These are phyloP conservation scores for Perkinsela sp. DNA, from an alignment of 208 protist species.

Conservation along the genomic window DNA sequence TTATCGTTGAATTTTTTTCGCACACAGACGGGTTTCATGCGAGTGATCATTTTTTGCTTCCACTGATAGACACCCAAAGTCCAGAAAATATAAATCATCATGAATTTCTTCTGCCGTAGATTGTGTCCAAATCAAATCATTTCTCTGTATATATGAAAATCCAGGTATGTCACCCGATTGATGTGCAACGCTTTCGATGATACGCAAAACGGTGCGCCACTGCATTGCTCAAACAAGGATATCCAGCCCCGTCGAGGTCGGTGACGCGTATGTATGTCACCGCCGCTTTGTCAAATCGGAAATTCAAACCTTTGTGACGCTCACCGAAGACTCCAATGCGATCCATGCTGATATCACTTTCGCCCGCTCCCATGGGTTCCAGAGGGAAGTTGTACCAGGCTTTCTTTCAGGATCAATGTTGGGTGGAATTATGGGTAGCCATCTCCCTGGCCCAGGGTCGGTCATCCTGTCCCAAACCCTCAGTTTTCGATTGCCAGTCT, in stretches of 20 bases:
- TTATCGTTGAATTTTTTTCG: too few relatives aligned
- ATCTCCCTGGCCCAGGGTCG: conserved; percentile 3
- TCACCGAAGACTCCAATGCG: conserved; percentile 2
- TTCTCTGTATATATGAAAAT: too few relatives aligned
- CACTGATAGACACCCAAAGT: too few relatives aligned
- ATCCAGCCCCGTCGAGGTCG: not conserved
- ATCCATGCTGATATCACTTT: not conserved
- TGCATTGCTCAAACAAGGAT: too few relatives aligned
- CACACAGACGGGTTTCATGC: too few relatives aligned
- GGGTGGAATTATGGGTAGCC: conserved; percentile 3
- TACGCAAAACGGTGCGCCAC: too few relatives aligned
- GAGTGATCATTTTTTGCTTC: too few relatives aligned
- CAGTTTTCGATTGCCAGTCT: conserved; percentile 2
- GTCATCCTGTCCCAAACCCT: conserved; percentile 5
- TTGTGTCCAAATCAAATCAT: too few relatives aligned
- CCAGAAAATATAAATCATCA: too few relatives aligned
- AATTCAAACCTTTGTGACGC: conserved; percentile 1
- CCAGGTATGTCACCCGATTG: too few relatives aligned
- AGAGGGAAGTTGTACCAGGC: conserved; percentile 1
- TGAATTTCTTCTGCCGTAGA: too few relatives aligned
- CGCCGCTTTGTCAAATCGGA: not conserved
- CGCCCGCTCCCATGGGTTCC: not conserved
- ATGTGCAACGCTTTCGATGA: too few relatives aligned
- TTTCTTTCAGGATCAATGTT: conserved; percentile 2
- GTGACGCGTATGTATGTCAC: not conserved